phyloP scores from a whole-genome alignment of 805 yeast species.

The Saccharomycopsis malanga region DNA sequence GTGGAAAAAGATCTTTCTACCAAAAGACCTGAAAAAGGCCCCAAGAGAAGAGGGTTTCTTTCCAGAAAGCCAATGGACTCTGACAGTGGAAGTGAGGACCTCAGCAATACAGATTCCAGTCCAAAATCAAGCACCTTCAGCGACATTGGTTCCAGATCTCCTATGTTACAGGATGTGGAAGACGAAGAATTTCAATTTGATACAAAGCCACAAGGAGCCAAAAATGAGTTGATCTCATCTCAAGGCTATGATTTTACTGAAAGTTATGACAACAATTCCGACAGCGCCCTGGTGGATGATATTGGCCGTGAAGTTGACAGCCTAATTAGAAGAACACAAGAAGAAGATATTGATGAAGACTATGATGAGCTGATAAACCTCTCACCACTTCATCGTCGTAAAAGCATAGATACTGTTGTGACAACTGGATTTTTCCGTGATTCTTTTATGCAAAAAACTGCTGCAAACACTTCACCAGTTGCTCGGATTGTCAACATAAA shows the following conservation, averaged over 20 bases:
- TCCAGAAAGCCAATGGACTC: too few species aligned
- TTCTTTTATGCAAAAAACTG: slow-evolving; percentile 8
- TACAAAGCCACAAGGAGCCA: neutral
- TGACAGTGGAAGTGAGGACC: too few species aligned
- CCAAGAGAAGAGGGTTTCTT: neutral
- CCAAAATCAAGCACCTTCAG: neutral
- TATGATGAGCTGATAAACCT: neutral
- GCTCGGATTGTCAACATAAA: neutral
- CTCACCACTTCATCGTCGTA: neutral
- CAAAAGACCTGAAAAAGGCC: too few species aligned
- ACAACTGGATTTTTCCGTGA: slow-evolving; percentile 20
- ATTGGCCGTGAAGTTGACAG: neutral
- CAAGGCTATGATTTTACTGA: too few species aligned
- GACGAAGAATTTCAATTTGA: neutral
- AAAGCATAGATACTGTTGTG: slow-evolving; percentile 15
- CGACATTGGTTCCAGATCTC: neutral
- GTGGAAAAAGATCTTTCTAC: slow-evolving; percentile 4
- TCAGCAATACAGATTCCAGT: too few species aligned
- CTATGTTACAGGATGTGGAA: neutral
- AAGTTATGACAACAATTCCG: neutral
- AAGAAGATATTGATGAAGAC: neutral
- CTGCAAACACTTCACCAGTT: neutral
- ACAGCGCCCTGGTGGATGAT: neutral
- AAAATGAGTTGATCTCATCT: too few species aligned
- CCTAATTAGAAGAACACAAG: neutral